These are phyloP conservation scores for Fusarium hainanense DNA, from an alignment of 2,329 filamentous ascomycete species.

Conservation along the genomic window DNA sequence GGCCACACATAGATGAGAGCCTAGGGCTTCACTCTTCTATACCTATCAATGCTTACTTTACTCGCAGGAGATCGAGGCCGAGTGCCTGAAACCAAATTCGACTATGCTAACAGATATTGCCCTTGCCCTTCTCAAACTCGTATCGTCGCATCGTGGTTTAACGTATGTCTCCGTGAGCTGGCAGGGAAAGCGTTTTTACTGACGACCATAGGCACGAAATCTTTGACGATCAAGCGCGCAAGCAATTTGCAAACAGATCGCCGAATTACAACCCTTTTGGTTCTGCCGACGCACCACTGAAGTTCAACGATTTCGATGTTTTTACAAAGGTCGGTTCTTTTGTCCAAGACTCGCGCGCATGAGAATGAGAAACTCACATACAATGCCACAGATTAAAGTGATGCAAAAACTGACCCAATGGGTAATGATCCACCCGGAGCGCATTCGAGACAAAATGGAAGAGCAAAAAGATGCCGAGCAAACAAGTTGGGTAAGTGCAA, in stretches of 20 bases:
- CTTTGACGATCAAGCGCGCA: slow-evolving; percentile 92
- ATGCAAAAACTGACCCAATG: slow-evolving; percentile 91
- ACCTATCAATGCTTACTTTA: background rate
- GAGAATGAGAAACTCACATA: background rate
- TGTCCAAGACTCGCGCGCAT: background rate
- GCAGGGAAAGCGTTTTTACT: slow-evolving; percentile 2
- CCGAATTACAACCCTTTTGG: slow-evolving; percentile 88
- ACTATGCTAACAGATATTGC: slow-evolving; percentile 82
- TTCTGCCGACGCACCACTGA: slow-evolving; percentile 74
- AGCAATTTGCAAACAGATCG: slow-evolving; percentile 86
- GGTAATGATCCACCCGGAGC: slow-evolving; percentile 87
- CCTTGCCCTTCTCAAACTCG: slow-evolving; percentile 87
- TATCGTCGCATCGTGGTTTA: slow-evolving; percentile 92
- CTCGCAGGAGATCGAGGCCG: slow-evolving; percentile 82
- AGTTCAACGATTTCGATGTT: slow-evolving; percentile 84
- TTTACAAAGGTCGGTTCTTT: slow-evolving; percentile 77
- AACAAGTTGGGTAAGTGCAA: slow-evolving; percentile 78
- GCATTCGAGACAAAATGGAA: slow-evolving; percentile 86
- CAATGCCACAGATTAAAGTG: slow-evolving; percentile 68
- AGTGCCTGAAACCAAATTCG: slow-evolving; percentile 85
- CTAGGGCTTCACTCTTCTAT: background rate
- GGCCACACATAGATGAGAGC: slow-evolving; percentile 2
- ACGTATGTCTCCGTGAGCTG: slow-evolving; percentile 70
- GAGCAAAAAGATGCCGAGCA: slow-evolving; percentile 86
- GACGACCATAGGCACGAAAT: slow-evolving; percentile 73